Evolutionary conservation across 225 moss, liverwort and hornwort species (phyloP).

Genomic region (Ulota crispa): DNA sequence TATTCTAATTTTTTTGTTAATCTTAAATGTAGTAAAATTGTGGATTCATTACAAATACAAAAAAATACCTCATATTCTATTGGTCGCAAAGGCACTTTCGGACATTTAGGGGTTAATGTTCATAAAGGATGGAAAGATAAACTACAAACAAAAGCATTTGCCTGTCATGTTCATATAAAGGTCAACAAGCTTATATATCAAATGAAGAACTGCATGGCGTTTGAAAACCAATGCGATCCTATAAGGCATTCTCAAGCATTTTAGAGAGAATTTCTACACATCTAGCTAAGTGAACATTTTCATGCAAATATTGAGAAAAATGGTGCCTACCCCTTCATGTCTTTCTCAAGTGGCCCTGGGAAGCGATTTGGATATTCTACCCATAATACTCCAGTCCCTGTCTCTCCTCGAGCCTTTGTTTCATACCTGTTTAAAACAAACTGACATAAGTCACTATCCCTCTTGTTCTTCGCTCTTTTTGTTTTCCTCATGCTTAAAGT

Average conservation of each 20-base stretch:
- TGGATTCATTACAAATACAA: no score
- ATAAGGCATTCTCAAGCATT: background rate
- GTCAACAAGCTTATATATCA: background rate
- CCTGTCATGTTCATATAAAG: background rate
- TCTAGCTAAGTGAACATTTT: background rate
- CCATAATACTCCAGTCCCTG: conserved; percentile 45
- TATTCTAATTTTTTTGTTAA: no score
- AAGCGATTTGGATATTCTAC: conserved; percentile 50
- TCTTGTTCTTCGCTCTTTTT: background rate
- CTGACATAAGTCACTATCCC: background rate
- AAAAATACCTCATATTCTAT: no score
- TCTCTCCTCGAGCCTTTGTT: conserved; percentile 43
- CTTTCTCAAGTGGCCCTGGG: conserved; percentile 40
- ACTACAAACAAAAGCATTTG: background rate
- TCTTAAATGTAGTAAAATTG: no score
- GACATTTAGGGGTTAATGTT: background rate
- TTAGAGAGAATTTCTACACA: background rate
- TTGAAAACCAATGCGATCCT: background rate
- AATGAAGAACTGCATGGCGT: background rate
- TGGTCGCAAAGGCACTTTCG: no score
- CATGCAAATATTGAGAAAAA: background rate
- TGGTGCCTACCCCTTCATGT: conserved; percentile 31
- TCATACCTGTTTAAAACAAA: conserved; percentile 31
- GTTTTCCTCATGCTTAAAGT: background rate
- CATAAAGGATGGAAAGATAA: background rate